Evolutionary conservation across 2,329 filamentous ascomycete species (phyloP), one percentile per base, ranked within the genome.

Genomic region (Colletotrichum chrysophilum): DNA sequence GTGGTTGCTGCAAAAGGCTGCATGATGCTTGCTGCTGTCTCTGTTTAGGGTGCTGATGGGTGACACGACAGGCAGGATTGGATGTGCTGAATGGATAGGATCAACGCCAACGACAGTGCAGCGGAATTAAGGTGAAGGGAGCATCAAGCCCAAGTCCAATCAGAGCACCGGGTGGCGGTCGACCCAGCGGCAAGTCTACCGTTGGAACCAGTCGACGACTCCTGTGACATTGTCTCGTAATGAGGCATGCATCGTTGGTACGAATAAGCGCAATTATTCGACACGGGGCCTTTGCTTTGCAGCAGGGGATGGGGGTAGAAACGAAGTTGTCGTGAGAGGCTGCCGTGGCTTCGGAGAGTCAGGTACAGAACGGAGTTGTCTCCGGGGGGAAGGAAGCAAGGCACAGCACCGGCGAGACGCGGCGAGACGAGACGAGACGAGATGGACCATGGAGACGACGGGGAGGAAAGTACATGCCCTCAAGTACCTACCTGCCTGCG

Each of bases 291-390:
- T n/a, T 18, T 43, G 62, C 14, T 24, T 66, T 24, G 38, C 26
- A 38, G 34, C 62, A 66, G 62, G 62, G 62, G 62, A 52, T 52
- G 16, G 36, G 62, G 38, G 36, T 30, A 32, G 26, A 52, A 56
- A 36, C 28, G 52, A 68, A n/a, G 66, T 58, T 38, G 16, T 68
- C 48, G 36, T 21, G n/a, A 61, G 26, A 56, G 14, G 26, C 24
- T 56, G 28, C n/a, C 30, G 21, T 68, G 14, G 30, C 66, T 28
- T 74, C 71, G 71, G 71, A 71, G 71, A 58, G 60, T 66, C 71
- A 58, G 60, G 67, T 24, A 60, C 60, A 18, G 67, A 71, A 74
- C 60, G 71, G 71, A 74, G 67, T 74, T 65, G 61, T 74, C 66
- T 74, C 71, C 71, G 71, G 60, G 43, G 18, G 64, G 55, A 18